These are phyloP conservation scores for Leccinum pachyderme DNA, from an alignment of 1,284 basidiomycete species.

Conservation along the genomic window DNA sequence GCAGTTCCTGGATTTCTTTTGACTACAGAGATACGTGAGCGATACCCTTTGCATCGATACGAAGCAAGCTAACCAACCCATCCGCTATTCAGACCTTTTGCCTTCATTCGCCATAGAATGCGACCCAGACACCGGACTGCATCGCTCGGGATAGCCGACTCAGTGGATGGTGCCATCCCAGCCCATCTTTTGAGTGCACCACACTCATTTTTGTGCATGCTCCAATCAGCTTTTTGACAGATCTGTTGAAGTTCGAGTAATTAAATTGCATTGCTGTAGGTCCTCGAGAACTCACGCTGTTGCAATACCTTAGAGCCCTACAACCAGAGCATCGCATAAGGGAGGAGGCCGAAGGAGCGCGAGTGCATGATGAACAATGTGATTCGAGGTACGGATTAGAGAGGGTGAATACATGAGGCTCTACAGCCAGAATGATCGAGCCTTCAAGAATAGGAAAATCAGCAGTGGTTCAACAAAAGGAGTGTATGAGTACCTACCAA, in stretches of 20 bases:
- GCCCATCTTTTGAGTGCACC: conserved; percentile 60
- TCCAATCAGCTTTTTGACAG: conserved; percentile 82
- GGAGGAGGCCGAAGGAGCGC: conserved; percentile 32
- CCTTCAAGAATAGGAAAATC: conserved; percentile 51
- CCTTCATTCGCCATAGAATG: conserved; percentile 65
- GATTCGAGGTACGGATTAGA: conserved; percentile 59
- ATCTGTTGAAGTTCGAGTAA: conserved; percentile 39
- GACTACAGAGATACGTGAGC: conserved; percentile 43
- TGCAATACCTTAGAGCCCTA: conserved; percentile 70
- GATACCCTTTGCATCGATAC: background rate
- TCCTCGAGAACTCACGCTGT: conserved; percentile 43
- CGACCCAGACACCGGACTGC: conserved; percentile 76
- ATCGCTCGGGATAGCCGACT: conserved; percentile 60
- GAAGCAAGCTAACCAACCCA: conserved; percentile 53
- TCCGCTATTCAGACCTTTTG: conserved; percentile 48
- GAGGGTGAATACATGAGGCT: conserved; percentile 64
- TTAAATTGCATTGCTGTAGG: background rate
- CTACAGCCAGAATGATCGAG: conserved; percentile 49
- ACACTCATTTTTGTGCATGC: conserved; percentile 76
- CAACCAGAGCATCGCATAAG: conserved; percentile 74
- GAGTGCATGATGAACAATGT: conserved; percentile 71
- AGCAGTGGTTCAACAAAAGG: conserved; percentile 5
- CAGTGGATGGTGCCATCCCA: conserved; percentile 44
- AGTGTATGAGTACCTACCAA: conserved; percentile 35
- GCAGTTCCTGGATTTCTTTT: conserved; percentile 64